Evolutionary conservation across 208 protist genomes (phyloP).

Genomic region (Angomonas desouzai): DNA sequence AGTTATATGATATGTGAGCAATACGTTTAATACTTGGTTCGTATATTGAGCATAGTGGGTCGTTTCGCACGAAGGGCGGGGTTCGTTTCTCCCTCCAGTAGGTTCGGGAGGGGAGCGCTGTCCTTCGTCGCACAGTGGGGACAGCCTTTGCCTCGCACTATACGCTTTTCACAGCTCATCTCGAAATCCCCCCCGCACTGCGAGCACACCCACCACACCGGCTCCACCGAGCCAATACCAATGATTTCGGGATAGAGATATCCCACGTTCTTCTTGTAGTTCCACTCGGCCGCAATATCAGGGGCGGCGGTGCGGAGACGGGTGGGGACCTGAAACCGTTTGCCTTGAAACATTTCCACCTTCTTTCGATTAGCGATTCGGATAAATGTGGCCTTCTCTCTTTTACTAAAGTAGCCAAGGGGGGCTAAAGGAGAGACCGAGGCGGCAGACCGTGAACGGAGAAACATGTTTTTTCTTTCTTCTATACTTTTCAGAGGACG

Average conservation of each 20-base stretch:
- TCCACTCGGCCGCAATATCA: slow-evolving; percentile 86
- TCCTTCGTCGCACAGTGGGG: slow-evolving; percentile 33
- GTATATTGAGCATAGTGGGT: slow-evolving; percentile 68
- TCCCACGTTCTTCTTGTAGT: slow-evolving; percentile 76
- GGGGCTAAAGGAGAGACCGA: not conserved
- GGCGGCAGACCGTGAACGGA: not conserved
- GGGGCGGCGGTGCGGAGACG: slow-evolving; percentile 79
- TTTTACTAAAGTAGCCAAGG: not conserved
- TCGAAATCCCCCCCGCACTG: slow-evolving; percentile 45
- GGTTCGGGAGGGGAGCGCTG: not conserved
- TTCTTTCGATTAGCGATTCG: slow-evolving; percentile 77
- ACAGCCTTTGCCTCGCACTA: slow-evolving; percentile 78
- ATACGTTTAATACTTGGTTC: slow-evolving; percentile 61
- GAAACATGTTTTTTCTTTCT: not conserved
- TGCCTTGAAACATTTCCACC: slow-evolving; percentile 82
- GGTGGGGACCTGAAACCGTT: slow-evolving; percentile 80
- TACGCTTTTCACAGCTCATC: slow-evolving; percentile 90
- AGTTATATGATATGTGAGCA: not conserved
- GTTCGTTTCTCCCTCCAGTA: slow-evolving; percentile 62
- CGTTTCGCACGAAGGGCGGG: slow-evolving; percentile 65
- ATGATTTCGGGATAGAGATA: slow-evolving; percentile 86
- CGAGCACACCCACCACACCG: slow-evolving; percentile 76
- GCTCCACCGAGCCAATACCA: slow-evolving; percentile 67
- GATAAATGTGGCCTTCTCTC: slow-evolving; percentile 38
- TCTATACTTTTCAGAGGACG: slow-evolving; percentile 9